A percentile compares a stretch with the other conserved stretches of the same genome.
Conservation (phyloP, 306 rosid species). For the Cotoneaster glaucophyllus region DNA sequence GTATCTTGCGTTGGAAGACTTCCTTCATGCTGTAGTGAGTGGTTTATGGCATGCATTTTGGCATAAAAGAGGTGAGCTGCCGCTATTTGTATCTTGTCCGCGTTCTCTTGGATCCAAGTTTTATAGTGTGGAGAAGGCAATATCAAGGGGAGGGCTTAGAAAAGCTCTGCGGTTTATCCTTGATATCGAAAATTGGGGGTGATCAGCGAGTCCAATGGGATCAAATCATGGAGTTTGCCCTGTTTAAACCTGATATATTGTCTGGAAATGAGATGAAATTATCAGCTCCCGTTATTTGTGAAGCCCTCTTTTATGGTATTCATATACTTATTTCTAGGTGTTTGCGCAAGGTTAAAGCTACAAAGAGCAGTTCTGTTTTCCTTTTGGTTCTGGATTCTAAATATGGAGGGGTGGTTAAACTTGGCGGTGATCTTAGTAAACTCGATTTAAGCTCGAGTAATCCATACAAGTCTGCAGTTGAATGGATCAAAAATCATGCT, state of each 20-base stretch:
- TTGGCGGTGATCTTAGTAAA: slow-evolving; percentile 76
- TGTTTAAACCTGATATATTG: slow-evolving; percentile 59
- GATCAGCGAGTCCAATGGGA: slow-evolving; percentile 66
- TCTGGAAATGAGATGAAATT: slow-evolving; percentile 44
- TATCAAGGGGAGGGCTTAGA: slow-evolving; percentile 63
- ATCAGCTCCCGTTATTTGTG: slow-evolving; percentile 55
- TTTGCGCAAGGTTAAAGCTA: slow-evolving; percentile 55
- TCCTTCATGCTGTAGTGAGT: slow-evolving; percentile 61
- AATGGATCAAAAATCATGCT: slow-evolving; percentile 67
- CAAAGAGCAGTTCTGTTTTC: slow-evolving; percentile 56
- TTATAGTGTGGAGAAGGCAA: slow-evolving; percentile 63
- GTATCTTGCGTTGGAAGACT: slow-evolving; percentile 77
- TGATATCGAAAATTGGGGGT: slow-evolving; percentile 50
- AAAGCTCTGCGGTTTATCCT: slow-evolving; percentile 67
- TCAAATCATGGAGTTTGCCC: slow-evolving; percentile 63
- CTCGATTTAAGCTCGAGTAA: slow-evolving; percentile 62
- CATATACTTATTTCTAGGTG: slow-evolving; percentile 75
- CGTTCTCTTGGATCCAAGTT: slow-evolving; percentile 70
- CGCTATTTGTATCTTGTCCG: slow-evolving; percentile 71
- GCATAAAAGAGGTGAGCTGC: slow-evolving; percentile 75
- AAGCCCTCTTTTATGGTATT: slow-evolving; percentile 86
- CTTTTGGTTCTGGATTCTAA: slow-evolving; percentile 69
- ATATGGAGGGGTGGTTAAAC: slow-evolving; percentile 65
- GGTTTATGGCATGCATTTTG: slow-evolving; percentile 93
- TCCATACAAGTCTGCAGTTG: slow-evolving; percentile 61